Conservation (phyloP, 306 rosid species). For the Lathyrus aphaca region DNA sequence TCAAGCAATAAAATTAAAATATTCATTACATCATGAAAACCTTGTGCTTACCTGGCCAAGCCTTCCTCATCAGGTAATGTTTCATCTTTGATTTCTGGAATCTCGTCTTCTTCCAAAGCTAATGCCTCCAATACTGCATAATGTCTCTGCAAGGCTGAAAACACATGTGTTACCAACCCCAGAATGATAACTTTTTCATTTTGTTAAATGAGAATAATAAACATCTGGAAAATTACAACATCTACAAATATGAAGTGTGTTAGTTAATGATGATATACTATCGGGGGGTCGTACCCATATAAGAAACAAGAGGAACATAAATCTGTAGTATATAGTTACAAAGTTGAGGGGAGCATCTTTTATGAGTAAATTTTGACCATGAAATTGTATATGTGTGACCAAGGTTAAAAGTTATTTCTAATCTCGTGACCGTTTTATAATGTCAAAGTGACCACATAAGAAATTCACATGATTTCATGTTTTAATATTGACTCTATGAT, state of each 20-base stretch:
- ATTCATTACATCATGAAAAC: constrained; percentile 21
- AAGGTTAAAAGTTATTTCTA: too few species aligned
- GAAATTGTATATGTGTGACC: not conserved
- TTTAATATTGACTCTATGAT: not conserved
- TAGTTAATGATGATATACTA: constrained; percentile 2
- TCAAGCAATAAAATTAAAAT: constrained; percentile 27
- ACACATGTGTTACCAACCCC: constrained; percentile 23
- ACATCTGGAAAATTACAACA: constrained; percentile 5
- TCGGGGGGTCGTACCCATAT: constrained; percentile 10
- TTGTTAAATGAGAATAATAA: constrained; percentile 27
- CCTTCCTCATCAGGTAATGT: constrained; percentile 93
- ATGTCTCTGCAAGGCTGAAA: constrained; percentile 94
- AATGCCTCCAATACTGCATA: constrained; percentile 86
- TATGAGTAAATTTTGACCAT: not conserved
- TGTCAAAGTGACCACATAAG: too few species aligned
- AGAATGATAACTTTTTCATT: constrained; percentile 23
- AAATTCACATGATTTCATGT: not conserved
- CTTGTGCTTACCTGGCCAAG: constrained; percentile 65
- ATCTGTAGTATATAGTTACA: constrained; percentile 4
- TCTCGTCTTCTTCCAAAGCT: constrained; percentile 85
- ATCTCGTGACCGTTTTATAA: too few species aligned
- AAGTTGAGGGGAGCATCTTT: not conserved
- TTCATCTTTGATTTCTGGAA: constrained; percentile 83
- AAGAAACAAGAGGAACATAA: constrained; percentile 7
- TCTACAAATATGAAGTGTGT: constrained; percentile 9